These are phyloP conservation scores for Violaceomyces palustris DNA, from an alignment of 1,284 basidiomycete genomes.

Conservation along the genomic window DNA sequence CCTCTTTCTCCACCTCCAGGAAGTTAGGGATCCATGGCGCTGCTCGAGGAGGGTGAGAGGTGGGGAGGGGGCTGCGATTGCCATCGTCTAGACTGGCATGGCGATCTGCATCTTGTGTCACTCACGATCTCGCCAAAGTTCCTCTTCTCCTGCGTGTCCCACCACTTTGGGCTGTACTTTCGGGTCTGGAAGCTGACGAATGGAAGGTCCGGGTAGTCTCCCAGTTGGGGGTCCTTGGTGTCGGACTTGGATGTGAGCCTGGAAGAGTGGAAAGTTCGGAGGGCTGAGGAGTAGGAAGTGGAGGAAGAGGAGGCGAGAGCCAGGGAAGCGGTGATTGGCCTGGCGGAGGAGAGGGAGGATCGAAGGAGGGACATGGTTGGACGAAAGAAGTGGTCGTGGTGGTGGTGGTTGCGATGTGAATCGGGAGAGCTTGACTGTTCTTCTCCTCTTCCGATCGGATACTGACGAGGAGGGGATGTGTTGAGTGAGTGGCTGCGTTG, in stretches of 20 bases:
- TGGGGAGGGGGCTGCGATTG: not conserved
- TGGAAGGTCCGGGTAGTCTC: slow-evolving; percentile 49
- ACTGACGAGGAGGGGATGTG: no score
- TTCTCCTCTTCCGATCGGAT: no score
- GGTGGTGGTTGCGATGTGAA: not conserved
- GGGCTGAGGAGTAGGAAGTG: slow-evolving; percentile 2
- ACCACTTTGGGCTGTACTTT: slow-evolving; percentile 46
- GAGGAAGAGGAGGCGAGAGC: slow-evolving; percentile 18
- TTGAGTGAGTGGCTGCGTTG: no score
- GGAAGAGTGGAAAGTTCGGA: slow-evolving; percentile 5
- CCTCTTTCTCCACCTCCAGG: no score
- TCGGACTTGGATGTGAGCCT: no score
- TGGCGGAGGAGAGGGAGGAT: slow-evolving; percentile 13
- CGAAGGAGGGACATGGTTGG: slow-evolving; percentile 27
- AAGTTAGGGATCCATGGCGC: no score
- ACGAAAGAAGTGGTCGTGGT: not conserved
- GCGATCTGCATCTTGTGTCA: no score
- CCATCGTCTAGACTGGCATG: not conserved
- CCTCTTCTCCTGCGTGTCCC: slow-evolving; percentile 50
- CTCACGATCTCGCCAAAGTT: slow-evolving; percentile 51
- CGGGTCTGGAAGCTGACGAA: slow-evolving; percentile 38
- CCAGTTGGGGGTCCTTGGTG: slow-evolving; percentile 47
- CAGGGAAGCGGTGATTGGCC: slow-evolving; percentile 6
- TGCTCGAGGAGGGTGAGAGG: slow-evolving; percentile 1
- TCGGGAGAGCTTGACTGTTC: no score